Evolutionary conservation across 176 grass and related monocot species (phyloP), one percentile per base, ranked within the genome.

Genomic region (Neostapfia colusana): DNA sequence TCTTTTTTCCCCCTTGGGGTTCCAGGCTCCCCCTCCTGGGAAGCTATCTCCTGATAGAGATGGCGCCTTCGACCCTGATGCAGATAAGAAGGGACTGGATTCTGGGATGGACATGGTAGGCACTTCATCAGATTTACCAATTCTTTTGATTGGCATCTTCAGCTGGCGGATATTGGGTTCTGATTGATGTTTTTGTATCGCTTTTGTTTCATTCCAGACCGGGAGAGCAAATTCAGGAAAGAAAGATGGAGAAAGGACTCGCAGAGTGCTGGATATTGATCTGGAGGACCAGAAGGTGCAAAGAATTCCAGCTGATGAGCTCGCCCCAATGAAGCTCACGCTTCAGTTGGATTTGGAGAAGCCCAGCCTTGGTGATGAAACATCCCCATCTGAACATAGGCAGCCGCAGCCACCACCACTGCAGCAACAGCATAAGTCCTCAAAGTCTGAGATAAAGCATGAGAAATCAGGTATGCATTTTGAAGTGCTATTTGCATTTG

Each of bases 1-100:
- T 66, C 44, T 81, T 49, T 27, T 23, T 79, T 65, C 63, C 79
- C 63, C 67, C 69, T 67, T 75, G 79, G 74, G 40, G 58, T 83
- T 86, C 69, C 54, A 99, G 96, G 96, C 92, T 78, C 96, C 95
- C 74, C 95, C 95, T 82, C 87, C 95, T 82, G 95, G 91, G 89
- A 98, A 98, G 85, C 68, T 95, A 86, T 98, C 95, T 86, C 87
- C 92, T 81, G 92, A 95, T 67, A 85, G 87, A 73, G 96, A 95
- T 80, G 87, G 85, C 67, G 74, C 81, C 25, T 86, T 81, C 82
- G 84, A 97, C 76, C 86, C 80, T 76, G 83, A 95, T 80, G 49
- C 66, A 55, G 83, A 90, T 92, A 90, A 88, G 69, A 88, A 90
- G 85, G 69, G 77, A 81, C 78, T 70, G 82, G 77, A 82, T 83